Conservation (phyloP, 257 asterid species). For the Nicotiana undulata region DNA sequence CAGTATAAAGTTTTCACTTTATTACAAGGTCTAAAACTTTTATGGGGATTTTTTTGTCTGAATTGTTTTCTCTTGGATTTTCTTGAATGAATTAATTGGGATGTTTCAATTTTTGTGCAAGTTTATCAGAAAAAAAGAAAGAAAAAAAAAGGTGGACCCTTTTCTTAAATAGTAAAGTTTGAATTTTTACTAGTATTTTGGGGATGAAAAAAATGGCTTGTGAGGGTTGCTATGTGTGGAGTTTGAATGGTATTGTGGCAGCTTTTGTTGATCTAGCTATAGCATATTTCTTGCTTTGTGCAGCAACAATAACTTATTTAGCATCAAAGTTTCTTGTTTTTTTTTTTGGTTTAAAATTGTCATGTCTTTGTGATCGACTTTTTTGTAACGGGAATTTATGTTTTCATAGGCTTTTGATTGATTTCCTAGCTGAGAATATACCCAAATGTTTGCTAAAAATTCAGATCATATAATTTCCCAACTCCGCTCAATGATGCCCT, state of each 20-base stretch:
- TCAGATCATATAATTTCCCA: too few species aligned
- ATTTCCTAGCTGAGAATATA: slow-evolving; percentile 52
- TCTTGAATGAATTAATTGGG: too few species aligned
- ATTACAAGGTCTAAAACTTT: background rate
- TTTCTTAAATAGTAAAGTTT: slow-evolving; percentile 6
- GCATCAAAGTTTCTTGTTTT: slow-evolving; percentile 59
- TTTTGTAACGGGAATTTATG: slow-evolving; percentile 33
- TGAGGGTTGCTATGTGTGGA: slow-evolving; percentile 53
- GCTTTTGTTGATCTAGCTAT: slow-evolving; percentile 84
- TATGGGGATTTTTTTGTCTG: background rate
- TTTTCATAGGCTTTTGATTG: slow-evolving; percentile 49
- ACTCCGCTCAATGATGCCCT: too few species aligned
- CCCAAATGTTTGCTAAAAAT: too few species aligned
- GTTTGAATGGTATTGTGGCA: slow-evolving; percentile 57
- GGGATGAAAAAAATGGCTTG: slow-evolving; percentile 54
- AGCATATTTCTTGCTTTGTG: slow-evolving; percentile 64
- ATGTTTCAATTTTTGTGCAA: too few species aligned
- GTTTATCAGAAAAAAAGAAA: too few species aligned
- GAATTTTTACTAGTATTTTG: slow-evolving; percentile 11
- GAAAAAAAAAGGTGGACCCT: background rate
- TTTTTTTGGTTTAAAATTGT: slow-evolving; percentile 59
- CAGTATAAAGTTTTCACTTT: too few species aligned
- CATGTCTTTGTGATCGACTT: slow-evolving; percentile 69
- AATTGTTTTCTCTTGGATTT: background rate
- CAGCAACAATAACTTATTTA: slow-evolving; percentile 52